phyloP scores from a whole-genome alignment of 306 rosid genomes.

The Alnus glutinosa region DNA sequence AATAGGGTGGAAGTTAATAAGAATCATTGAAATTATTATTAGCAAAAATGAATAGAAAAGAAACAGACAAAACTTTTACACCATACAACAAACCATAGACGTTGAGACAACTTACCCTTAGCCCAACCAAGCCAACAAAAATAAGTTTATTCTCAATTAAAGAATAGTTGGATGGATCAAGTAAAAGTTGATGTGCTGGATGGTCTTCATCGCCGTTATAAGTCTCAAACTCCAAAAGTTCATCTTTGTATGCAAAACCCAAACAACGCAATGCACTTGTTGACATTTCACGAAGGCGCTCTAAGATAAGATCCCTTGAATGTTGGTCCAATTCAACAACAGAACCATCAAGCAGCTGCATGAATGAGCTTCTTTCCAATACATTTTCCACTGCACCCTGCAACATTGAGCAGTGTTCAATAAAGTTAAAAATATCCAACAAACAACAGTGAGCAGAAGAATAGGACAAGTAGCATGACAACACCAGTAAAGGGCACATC shows the following conservation, averaged over 20 bases:
- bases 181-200: slow-evolving; percentile 86
- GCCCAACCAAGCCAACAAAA: slow-evolving; percentile 86
- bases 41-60: neutral
- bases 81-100: neutral
- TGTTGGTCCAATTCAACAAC: slow-evolving; percentile 55
- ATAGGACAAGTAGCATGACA: neutral
- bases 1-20: neutral
- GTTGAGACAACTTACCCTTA: slow-evolving; percentile 67
- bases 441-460: neutral
- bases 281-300: slow-evolving; percentile 82
- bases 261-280: slow-evolving; percentile 81
- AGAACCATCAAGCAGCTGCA: slow-evolving; percentile 80
- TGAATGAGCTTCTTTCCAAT: slow-evolving; percentile 69
- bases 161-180: slow-evolving; percentile 73
- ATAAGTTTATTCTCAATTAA: slow-evolving; percentile 75
- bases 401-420: slow-evolving; percentile 21
- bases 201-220: slow-evolving; percentile 79
- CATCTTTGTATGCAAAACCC: slow-evolving; percentile 95
- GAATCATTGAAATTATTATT: neutral
- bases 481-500: neutral
- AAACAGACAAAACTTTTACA: neutral
- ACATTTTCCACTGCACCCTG: slow-evolving; percentile 93
- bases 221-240: slow-evolving; percentile 44
- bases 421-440: neutral
- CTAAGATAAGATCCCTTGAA: slow-evolving; percentile 51